Evolutionary conservation across 208 protist genomes (phyloP), one percentile per base, ranked within the genome.

Genomic region (Wallacemonas collosoma): DNA sequence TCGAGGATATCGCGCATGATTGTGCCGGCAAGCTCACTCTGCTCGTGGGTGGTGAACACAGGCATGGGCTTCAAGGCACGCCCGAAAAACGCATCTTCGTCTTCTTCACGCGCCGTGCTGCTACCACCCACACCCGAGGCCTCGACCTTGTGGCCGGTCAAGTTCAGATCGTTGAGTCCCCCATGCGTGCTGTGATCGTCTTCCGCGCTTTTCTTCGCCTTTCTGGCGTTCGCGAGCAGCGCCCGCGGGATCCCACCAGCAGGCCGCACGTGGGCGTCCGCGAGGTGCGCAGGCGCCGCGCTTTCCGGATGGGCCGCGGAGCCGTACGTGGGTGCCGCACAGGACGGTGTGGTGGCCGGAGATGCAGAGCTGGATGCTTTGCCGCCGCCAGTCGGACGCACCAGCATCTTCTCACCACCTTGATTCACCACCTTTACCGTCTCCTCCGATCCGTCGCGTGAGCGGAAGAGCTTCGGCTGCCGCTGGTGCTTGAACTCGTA

Each of bases 1-100:
- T 95, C 90, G 14, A 97, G 79, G 35, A 97, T 95, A 39, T 97
- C 93, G 7, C 90, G 89, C 73, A 89, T 76, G 54, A 97, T 93
- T 3, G 75, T 89, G 43, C 81, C 81, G 14, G 90, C 90, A 14
- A 97, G 74, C 36, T 97, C 92, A 55, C 77, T 85, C 41, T 94
- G 77, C 64, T 97, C 92, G 38, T n/a, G 75, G 2, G 88, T 88
- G 11, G 85, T 75, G 66, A 95, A 95, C 44, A 77, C 73, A n/a
- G 92, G 92, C 61, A 95, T 76, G 39, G 92, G 89, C 75, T 90
- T 90, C 61, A 94, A 75, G 6, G 76, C 77, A 3, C 86, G 81
- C 14, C 86, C 84, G 67, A 78, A 81, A 56, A 90, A 86, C 3
- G 79, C 79, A 1, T 75, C 76, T 17, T 80, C 79, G 55, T 82